phyloP scores from a whole-genome alignment of 2,329 filamentous ascomycete genomes.

The Chrysoporthe puriensis region DNA sequence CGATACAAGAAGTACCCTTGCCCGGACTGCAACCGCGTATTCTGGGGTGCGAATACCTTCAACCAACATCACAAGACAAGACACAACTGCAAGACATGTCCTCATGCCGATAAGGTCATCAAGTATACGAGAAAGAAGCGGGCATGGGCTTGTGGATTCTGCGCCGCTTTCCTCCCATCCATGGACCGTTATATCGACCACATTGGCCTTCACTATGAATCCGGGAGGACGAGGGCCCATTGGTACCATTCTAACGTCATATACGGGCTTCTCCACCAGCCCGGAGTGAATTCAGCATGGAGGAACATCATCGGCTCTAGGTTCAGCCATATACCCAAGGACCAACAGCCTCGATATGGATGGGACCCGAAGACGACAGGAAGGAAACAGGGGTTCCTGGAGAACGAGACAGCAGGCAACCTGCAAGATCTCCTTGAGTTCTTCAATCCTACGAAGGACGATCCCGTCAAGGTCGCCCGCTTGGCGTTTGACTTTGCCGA shows the following conservation, averaged over 20 bases:
- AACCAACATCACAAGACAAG: conserved; percentile 70
- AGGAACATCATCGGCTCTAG: conserved; percentile 55
- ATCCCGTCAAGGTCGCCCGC: conserved; percentile 60
- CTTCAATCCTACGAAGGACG: conserved; percentile 61
- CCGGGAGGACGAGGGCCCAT: conserved; percentile 63
- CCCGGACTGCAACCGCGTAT: conserved; percentile 69
- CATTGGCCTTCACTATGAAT: conserved; percentile 69
- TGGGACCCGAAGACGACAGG: conserved; percentile 64
- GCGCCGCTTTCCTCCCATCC: conserved; percentile 63
- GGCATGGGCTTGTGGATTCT: conserved; percentile 72
- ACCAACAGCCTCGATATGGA: conserved; percentile 60
- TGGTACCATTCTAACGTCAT: conserved; percentile 73
- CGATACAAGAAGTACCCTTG: conserved; percentile 70
- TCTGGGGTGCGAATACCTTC: conserved; percentile 70
- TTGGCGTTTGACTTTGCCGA: conserved; percentile 62
- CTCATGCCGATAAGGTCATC: conserved; percentile 66
- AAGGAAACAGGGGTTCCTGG: conserved; percentile 59
- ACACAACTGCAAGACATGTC: conserved; percentile 66
- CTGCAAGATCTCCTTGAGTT: conserved; percentile 68
- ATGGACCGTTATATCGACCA: conserved; percentile 71
- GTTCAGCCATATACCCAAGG: conserved; percentile 47
- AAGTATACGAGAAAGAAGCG: conserved; percentile 62
- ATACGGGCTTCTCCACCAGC: conserved; percentile 69
- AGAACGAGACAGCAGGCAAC: conserved; percentile 65
- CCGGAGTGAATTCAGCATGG: conserved; percentile 64